Evolutionary conservation across 768 basidiomycete species (phyloP).

Genomic region (Boletus tomentosulus): DNA sequence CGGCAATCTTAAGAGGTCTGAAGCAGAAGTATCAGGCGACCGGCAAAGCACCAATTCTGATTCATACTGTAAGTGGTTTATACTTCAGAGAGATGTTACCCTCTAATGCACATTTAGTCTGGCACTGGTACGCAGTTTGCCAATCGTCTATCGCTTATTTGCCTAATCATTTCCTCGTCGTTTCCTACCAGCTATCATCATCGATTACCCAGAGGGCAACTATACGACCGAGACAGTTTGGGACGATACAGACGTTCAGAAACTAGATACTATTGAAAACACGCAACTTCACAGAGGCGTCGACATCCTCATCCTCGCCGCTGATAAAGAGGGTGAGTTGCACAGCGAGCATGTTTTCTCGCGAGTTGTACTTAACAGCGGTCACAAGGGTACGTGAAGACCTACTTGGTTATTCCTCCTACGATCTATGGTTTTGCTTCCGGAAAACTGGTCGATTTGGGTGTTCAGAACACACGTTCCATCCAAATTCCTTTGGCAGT

Average conservation of each 20-base stretch:
- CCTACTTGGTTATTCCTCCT: conserved; percentile 46
- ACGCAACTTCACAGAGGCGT: conserved; percentile 49
- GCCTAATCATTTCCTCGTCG: background rate
- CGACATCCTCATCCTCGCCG: conserved; percentile 43
- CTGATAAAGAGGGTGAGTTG: conserved; percentile 44
- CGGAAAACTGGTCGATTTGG: conserved; percentile 43
- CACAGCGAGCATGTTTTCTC: background rate
- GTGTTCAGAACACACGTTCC: conserved; percentile 46
- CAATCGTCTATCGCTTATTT: background rate
- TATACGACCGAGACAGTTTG: conserved; percentile 38
- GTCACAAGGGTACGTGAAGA: conserved; percentile 16
- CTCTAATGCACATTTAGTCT: conserved; percentile 33
- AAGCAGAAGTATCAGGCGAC: conserved; percentile 42
- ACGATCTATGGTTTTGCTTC: conserved; percentile 59
- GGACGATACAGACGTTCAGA: conserved; percentile 44
- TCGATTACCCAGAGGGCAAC: conserved; percentile 44
- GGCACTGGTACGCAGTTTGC: conserved; percentile 39
- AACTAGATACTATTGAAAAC: conserved; percentile 43
- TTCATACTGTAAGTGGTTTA: conserved; percentile 52
- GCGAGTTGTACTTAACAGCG: background rate
- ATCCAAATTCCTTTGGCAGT: conserved; percentile 52
- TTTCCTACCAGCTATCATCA: conserved; percentile 33
- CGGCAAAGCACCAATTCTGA: conserved; percentile 44
- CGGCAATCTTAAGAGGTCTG: conserved; percentile 49
- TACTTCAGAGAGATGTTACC: background rate